Base-by-base conservation (phyloP, 441 rosid genomes). In the Populus hybrid region DNA sequence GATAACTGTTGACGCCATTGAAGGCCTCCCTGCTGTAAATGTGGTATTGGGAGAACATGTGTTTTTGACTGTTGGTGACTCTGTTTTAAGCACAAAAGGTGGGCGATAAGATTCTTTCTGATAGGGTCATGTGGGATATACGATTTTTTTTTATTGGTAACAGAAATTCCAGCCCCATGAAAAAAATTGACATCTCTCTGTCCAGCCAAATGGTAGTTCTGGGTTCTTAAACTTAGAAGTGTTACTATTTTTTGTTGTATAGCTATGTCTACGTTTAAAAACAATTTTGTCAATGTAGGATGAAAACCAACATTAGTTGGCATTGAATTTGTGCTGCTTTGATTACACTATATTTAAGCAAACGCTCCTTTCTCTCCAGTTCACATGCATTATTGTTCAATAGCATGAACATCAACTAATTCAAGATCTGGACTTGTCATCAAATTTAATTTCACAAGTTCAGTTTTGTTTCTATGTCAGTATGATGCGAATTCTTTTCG, bases 1-100 rank as follows among this genome's bases (percentile, higher is more conserved):
- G 98, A 84, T 94, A 34, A 77, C 65, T 38, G 89, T 94, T 12
- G 82, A 82, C 81, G 86, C 89, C 89, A 80, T 94, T 10, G 98
- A 92, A 38, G 86, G 89, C 24, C 78, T 82, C 79, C 96, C 98
- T 36, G 69, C 81, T 0, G 90, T 81, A 66, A 85, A 79, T 36
- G 82, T 94, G 77, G 80, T 70, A 32, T 79, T 88, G 23, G 98
- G 93, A 71, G 81, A 91, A 67, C 96, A 94, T 40, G 79, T 93
- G 3, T 89, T 87, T 80, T 83, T 96, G 80, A 85, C 90, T 0
- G 89, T 83, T 1, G 91, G 96, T 0, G 95, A 94, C 53, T 80
- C 84, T 74, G 79, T 65, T 40, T 77, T 72, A 73, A 86, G 85
- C 72, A 81, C 78, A 21, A 81, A 73, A 71, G 38, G 81, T 6